Percentiles rank a stretch among this genome's conserved stretches.
Conservation (phyloP, 1,284 basidiomycete genomes). For the Fomitopsis betulina region DNA sequence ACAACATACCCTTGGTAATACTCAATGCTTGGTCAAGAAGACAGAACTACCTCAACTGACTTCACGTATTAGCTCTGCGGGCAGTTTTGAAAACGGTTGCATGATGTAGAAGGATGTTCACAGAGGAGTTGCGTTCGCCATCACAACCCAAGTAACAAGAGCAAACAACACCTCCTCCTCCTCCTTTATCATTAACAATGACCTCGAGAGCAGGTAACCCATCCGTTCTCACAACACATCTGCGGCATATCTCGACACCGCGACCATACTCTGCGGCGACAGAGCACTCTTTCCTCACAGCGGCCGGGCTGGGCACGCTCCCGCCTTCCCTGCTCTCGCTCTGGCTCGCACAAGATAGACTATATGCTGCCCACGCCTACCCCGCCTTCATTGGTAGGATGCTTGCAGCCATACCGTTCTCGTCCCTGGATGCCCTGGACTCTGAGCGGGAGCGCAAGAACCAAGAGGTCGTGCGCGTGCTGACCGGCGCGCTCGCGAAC, state of each 20-base stretch:
- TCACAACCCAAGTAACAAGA: background rate
- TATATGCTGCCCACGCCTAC: constrained; percentile 67
- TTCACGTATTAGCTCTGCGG: background rate
- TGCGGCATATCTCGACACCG: constrained; percentile 32
- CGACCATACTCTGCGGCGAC: constrained; percentile 43
- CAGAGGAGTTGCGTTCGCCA: background rate
- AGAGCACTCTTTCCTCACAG: constrained; percentile 49
- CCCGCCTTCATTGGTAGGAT: constrained; percentile 57
- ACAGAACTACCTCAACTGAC: background rate
- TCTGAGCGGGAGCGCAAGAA: constrained; percentile 34
- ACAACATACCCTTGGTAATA: too few relatives aligned
- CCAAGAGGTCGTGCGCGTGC: constrained; percentile 41
- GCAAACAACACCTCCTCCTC: background rate
- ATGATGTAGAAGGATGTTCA: background rate
- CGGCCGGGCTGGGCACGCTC: constrained; percentile 48
- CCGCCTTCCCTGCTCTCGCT: constrained; percentile 42
- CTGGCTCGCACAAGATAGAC: constrained; percentile 64
- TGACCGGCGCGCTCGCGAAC: constrained; percentile 51
- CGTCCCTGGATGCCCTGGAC: constrained; percentile 27
- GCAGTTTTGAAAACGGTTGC: background rate
- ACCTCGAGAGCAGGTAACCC: background rate
- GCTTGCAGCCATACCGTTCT: constrained; percentile 49
- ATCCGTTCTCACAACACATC: constrained; percentile 24
- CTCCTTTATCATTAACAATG: background rate
- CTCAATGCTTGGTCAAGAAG: too few relatives aligned